Evolutionary conservation across 2,329 filamentous ascomycete species (phyloP).

Genomic region (Chaetomiaceae sp.): DNA sequence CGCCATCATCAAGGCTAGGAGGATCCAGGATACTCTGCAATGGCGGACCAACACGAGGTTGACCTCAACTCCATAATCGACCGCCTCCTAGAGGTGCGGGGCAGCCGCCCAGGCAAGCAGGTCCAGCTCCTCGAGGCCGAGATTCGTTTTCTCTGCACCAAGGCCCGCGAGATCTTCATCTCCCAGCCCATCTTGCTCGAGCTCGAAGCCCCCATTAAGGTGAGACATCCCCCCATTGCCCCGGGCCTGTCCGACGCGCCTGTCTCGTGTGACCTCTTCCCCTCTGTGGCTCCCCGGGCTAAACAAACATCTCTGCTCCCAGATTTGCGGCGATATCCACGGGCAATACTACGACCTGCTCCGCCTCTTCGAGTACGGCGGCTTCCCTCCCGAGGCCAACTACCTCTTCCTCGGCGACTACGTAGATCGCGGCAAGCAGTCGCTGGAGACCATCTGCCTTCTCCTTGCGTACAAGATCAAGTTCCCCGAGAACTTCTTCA

Average conservation of each 20-base stretch:
- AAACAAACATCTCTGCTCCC: slow-evolving; percentile 13
- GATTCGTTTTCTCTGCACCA: slow-evolving; percentile 96
- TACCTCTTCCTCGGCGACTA: slow-evolving; percentile 99
- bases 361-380: slow-evolving; percentile 95
- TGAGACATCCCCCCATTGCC: slow-evolving; percentile 40
- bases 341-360: slow-evolving; percentile 98
- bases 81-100: slow-evolving; percentile 92
- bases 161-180: slow-evolving; percentile 98
- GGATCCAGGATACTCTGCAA: slow-evolving; percentile 36
- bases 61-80: slow-evolving; percentile 99
- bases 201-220: slow-evolving; percentile 98
- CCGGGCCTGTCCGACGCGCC: neutral
- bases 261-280: slow-evolving; percentile 8
- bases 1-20: slow-evolving; percentile 41
- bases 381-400: slow-evolving; percentile 97
- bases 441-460: slow-evolving; percentile 95
- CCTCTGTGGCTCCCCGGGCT: slow-evolving; percentile 18
- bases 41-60: slow-evolving; percentile 74
- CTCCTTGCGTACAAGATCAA: slow-evolving; percentile 99
- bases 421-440: slow-evolving; percentile 98
- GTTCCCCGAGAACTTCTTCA: slow-evolving; percentile 99
- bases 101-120: slow-evolving; percentile 96
- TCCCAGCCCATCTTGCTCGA: slow-evolving; percentile 97
- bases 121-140: slow-evolving; percentile 94
- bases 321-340: slow-evolving; percentile 99